phyloP scores from a whole-genome alignment of 208 protist species.

The Hexamita inflata region DNA sequence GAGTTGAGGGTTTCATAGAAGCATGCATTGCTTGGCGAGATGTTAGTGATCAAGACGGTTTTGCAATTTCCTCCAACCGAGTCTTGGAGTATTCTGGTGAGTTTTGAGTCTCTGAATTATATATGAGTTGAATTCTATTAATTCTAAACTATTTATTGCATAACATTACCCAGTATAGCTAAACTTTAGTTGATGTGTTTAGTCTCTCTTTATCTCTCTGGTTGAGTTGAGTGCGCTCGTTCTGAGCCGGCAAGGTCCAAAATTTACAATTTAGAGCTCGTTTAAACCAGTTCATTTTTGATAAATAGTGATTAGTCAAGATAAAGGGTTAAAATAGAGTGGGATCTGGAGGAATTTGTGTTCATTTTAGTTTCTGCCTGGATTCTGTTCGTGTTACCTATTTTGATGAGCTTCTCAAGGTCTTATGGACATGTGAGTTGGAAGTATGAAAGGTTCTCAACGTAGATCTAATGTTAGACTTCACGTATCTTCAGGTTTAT shows the following conservation, averaged over 20 bases:
- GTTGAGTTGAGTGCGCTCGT: not conserved
- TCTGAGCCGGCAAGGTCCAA: slow-evolving; percentile 39
- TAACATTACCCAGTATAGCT: slow-evolving; percentile 26
- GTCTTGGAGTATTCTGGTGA: slow-evolving; percentile 46
- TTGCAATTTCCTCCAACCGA: slow-evolving; percentile 45
- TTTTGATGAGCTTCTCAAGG: not conserved
- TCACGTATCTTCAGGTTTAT: too few species aligned
- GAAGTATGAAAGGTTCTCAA: too few species aligned
- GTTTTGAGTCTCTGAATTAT: slow-evolving; percentile 44
- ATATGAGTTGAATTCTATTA: slow-evolving; percentile 20
- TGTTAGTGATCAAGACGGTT: slow-evolving; percentile 26
- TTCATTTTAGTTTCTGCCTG: slow-evolving; percentile 26
- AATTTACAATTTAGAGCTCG: slow-evolving; percentile 31
- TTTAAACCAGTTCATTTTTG: too few species aligned
- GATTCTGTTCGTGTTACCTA: not conserved
- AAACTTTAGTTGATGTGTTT: slow-evolving; percentile 24
- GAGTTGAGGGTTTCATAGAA: slow-evolving; percentile 6
- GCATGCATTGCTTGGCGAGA: not conserved
- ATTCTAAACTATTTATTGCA: not conserved
- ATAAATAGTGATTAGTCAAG: not conserved
- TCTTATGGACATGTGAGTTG: too few species aligned
- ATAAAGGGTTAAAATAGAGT: slow-evolving; percentile 14
- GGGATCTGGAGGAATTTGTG: slow-evolving; percentile 22
- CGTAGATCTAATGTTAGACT: too few species aligned
- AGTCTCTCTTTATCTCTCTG: slow-evolving; percentile 6